Evolutionary conservation across 176 grass and related monocot species (phyloP).

Genomic region (Melocanna baccifera): DNA sequence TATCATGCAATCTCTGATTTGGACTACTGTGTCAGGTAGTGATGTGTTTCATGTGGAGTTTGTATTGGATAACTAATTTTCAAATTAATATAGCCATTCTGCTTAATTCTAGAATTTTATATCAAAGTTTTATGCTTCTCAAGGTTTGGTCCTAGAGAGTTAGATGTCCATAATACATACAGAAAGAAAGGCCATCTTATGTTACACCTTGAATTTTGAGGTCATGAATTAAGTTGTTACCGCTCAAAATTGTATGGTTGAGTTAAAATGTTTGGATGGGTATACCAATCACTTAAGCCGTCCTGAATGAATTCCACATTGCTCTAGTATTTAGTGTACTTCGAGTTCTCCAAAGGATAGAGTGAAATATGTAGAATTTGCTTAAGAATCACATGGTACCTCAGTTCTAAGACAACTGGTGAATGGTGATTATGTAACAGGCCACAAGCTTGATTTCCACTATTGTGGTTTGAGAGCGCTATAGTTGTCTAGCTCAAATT

Average conservation of each 20-base stretch:
- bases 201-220: neutral
- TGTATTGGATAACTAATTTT: neutral
- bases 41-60: neutral
- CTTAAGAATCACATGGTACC: neutral
- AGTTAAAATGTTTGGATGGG: neutral
- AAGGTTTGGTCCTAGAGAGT: neutral
- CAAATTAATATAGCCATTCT: neutral
- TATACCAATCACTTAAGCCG: neutral
- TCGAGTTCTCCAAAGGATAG: constrained; percentile 1
- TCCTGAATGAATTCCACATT: neutral
- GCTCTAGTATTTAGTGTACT: neutral
- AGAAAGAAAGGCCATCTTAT: neutral
- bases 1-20: neutral
- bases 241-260: neutral
- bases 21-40: neutral
- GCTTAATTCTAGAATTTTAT: neutral
- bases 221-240: neutral
- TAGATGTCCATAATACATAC: neutral
- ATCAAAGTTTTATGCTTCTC: neutral
- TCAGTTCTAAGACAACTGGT: neutral
- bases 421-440: neutral
- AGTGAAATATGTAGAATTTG: neutral
- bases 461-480: neutral
- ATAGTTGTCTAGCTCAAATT: constrained; percentile 7
- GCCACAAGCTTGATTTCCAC: constrained; percentile 17